Conservation (phyloP, 176 grass and related monocot species). For the Lolium multiflorum region DNA sequence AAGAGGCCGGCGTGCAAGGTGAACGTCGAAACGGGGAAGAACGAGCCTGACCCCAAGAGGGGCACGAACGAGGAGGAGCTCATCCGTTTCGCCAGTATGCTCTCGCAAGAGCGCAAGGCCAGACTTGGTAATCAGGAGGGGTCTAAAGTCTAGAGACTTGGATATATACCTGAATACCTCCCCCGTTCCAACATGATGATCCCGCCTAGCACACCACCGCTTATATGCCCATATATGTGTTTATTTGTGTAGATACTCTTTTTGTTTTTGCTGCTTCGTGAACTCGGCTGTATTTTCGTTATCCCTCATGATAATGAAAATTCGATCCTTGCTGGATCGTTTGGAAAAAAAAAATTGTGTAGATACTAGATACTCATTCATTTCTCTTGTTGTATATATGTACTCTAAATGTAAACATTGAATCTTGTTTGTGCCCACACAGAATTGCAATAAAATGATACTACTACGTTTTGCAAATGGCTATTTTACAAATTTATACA, state of each 20-base stretch:
- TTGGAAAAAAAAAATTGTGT: too few relatives aligned
- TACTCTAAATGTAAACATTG: too few relatives aligned
- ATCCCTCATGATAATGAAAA: too few relatives aligned
- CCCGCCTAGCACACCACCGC: neutral
- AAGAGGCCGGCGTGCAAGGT: neutral
- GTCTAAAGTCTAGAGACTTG: neutral
- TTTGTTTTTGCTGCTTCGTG: too few relatives aligned
- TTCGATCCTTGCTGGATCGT: too few relatives aligned
- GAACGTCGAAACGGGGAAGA: constrained; percentile 5
- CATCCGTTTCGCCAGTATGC: neutral
- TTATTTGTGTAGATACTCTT: neutral
- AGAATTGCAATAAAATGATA: too few relatives aligned
- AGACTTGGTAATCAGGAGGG: neutral
- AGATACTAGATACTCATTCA: neutral
- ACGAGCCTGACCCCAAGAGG: constrained; percentile 1
- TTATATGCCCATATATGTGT: neutral
- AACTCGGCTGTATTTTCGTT: too few relatives aligned
- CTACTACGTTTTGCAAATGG: too few relatives aligned
- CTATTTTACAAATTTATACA: too few relatives aligned
- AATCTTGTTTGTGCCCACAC: too few relatives aligned
- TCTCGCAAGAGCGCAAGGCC: constrained; percentile 6
- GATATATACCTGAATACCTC: neutral
- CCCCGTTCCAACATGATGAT: neutral
- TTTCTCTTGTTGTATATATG: too few relatives aligned
- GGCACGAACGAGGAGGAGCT: neutral